Evolutionary conservation across 2,329 filamentous ascomycete species (phyloP), one percentile per base, ranked within the genome.

Genomic region (Pyrenochaeta sp.): DNA sequence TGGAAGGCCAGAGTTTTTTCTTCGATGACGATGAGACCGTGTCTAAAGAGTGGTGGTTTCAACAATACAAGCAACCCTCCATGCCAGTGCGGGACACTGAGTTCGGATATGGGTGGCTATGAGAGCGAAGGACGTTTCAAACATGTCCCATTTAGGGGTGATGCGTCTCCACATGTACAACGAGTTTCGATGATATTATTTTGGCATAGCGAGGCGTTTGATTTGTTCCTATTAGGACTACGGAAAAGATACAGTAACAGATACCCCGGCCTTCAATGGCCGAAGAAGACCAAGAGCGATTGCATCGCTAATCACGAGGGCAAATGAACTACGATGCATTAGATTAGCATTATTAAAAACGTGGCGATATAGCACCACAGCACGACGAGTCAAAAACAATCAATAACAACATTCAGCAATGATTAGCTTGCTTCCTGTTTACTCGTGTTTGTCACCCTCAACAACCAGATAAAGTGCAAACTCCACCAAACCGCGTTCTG

Each of bases 1-100:
- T 72, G 63, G 63, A 71, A 3, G 71, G 71, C 9, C 71, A 72
- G 43, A 72, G 69, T 48, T 72, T 73, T 55, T 69, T 74, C 48
- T 71, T 70, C 34, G 69, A 71, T 14, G 68, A 73, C 18, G 67
- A 68, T 23, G 68, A 69, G 51, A 63, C 53, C 5, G 65, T 64
- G 35, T 61, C 62, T 27, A 72, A 71, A 39, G 70, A 73, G 34
- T 73, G 70, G 70, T 73, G 70, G 71, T 73, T 62, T 54, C 67
- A 71, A 14, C 69, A 72, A 40, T 40, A 64, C 36, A 68, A 68
- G 60, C 63, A 69, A 38, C 56, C 68, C 29, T 52, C 63, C 14
- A 58, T 68, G 52, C 68, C 68, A 53, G 67, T 68, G 66, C 69
- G 61, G 62, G 67, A 68, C 58, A 53, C 63, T 53, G 67, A 65